A percentile compares a stretch with the other conserved stretches of the same genome.
Conservation (phyloP, 176 grass and related monocot species). For the Themeda triandra region DNA sequence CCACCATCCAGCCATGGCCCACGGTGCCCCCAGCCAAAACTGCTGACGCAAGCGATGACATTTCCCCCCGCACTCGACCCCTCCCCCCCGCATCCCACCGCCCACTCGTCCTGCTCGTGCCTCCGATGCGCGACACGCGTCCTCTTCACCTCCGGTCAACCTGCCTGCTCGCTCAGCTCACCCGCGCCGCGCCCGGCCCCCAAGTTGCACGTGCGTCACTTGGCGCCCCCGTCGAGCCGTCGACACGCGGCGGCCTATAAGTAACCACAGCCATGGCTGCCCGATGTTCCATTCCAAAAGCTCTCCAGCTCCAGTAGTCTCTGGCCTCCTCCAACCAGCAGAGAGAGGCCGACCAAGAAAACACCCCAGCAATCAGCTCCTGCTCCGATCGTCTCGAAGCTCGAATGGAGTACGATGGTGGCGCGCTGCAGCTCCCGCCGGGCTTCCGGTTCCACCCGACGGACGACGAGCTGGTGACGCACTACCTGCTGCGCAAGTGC, state of each 20-base stretch:
- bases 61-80: background rate
- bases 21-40: too few species aligned
- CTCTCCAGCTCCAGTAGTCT: background rate
- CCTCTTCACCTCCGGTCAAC: background rate
- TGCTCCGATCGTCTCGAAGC: background rate
- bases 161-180: background rate
- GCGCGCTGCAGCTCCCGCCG: constrained; percentile 67
- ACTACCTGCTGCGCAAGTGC: constrained; percentile 87
- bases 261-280: background rate
- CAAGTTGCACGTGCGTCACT: constrained; percentile 43
- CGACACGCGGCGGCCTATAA: constrained; percentile 36
- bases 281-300: constrained; percentile 23
- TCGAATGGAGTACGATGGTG: constrained; percentile 56
- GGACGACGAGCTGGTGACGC: constrained; percentile 81
- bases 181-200: too few species aligned
- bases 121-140: constrained; percentile 34
- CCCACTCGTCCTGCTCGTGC: background rate
- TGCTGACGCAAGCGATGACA: constrained; percentile 63
- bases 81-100: background rate
- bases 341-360: too few species aligned
- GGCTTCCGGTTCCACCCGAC: constrained; percentile 97
- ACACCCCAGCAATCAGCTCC: background rate
- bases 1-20: too few species aligned
- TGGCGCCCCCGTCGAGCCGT: background rate
- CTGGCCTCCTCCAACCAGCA: background rate